These are phyloP conservation scores for Metschnikowia picachoensis DNA, from an alignment of 805 yeast genomes.

Conservation along the genomic window DNA sequence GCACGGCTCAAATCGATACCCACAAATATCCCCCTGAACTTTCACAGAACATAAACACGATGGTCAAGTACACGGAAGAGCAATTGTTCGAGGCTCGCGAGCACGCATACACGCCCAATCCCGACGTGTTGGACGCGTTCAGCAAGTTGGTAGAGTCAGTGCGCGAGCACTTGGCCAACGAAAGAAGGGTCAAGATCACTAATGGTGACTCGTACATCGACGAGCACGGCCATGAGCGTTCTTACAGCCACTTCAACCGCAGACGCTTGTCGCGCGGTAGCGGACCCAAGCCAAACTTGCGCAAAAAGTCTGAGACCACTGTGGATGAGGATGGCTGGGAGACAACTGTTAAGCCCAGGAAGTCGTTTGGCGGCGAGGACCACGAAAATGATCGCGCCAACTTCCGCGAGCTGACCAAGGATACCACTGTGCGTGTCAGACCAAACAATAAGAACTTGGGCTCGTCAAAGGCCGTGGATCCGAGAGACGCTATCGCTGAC, in stretches of 20 bases:
- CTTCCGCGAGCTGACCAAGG: constrained; percentile 46
- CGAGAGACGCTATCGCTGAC: constrained; percentile 67
- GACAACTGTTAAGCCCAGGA: constrained; percentile 48
- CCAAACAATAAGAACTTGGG: constrained; percentile 75
- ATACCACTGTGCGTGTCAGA: constrained; percentile 49
- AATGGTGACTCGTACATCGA: constrained; percentile 46
- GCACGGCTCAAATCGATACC: not conserved
- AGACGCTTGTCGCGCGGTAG: constrained; percentile 58
- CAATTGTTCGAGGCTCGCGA: constrained; percentile 58
- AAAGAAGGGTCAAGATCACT: constrained; percentile 27
- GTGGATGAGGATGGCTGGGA: constrained; percentile 86
- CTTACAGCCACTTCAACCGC: constrained; percentile 45
- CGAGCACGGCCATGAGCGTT: constrained; percentile 42
- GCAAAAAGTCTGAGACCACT: constrained; percentile 50
- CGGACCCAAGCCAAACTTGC: constrained; percentile 45
- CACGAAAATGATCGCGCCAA: constrained; percentile 44
- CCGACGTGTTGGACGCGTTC: constrained; percentile 62
- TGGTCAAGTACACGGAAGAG: constrained; percentile 67
- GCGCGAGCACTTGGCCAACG: constrained; percentile 42
- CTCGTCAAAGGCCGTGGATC: constrained; percentile 68
- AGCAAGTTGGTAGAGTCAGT: constrained; percentile 64
- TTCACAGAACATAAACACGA: constrained; percentile 16
- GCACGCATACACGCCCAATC: constrained; percentile 55
- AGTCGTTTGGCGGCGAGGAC: constrained; percentile 48
- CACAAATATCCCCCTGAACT: not conserved